Percentiles rank a stretch among this genome's conserved stretches.
These are phyloP conservation scores for Theileria sp. DNA, from an alignment of 169 alveolate genomes.

Conservation along the genomic window DNA sequence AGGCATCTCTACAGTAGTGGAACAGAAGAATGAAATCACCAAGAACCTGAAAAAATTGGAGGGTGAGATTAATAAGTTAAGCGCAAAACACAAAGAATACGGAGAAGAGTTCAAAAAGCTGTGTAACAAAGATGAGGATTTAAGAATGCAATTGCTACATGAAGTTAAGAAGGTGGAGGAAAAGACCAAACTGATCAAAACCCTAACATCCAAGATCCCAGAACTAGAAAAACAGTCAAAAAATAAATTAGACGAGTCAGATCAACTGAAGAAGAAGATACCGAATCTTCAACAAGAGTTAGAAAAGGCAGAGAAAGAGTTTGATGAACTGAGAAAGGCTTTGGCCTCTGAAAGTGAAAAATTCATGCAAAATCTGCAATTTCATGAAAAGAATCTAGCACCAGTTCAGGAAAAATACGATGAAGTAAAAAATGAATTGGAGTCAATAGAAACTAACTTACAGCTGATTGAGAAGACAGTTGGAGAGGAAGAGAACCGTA, in stretches of 20 bases:
- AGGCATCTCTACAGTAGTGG: constrained; percentile 57
- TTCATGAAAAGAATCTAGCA: constrained; percentile 66
- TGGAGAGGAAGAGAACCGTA: constrained; percentile 12
- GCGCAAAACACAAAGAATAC: constrained; percentile 59
- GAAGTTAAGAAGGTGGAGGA: constrained; percentile 75
- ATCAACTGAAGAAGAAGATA: constrained; percentile 58
- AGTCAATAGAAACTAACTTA: constrained; percentile 52
- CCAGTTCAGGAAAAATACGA: constrained; percentile 74
- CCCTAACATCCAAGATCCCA: constrained; percentile 60
- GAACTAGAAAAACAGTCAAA: constrained; percentile 63
- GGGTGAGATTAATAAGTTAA: constrained; percentile 67
- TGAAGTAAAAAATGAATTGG: constrained; percentile 40
- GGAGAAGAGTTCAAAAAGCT: constrained; percentile 72
- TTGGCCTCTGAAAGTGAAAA: constrained; percentile 61
- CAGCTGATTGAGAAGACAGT: constrained; percentile 58
- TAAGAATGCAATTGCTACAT: constrained; percentile 69
- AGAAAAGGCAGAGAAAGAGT: constrained; percentile 68
- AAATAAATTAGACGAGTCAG: constrained; percentile 54
- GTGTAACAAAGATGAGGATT: constrained; percentile 75
- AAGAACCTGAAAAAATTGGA: constrained; percentile 63
- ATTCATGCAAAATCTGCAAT: constrained; percentile 57
- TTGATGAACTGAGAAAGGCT: constrained; percentile 60
- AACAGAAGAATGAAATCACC: constrained; percentile 68
- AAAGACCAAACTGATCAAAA: constrained; percentile 65
- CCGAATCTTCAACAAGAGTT: constrained; percentile 66